Base-by-base conservation (phyloP, 345 rosid species). In the Moricandia moricandioides region DNA sequence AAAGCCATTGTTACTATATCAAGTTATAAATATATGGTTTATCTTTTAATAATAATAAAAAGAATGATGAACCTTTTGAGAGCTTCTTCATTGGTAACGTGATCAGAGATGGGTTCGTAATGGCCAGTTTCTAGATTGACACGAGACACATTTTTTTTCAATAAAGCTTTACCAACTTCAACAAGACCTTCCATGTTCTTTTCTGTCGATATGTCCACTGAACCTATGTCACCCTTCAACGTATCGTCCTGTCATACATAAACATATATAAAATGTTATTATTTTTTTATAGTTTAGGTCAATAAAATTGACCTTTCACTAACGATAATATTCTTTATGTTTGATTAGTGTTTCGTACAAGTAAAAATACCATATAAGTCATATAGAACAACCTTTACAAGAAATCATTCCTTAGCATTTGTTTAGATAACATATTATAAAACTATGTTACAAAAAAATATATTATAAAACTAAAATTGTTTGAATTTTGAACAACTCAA, bases 141-240 rank as follows among this genome's bases (percentile, higher is more conserved):
- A 71, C 87, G 84, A 8, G 88, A 78, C 6, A 89, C 86, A 27
- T 67, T 87, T 75, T 89, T 86, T 69, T 88, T 84, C 24, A 91
- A 61, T 69, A 91, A 66, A 8, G 77, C 74, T 71, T 87, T 84
- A 7, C 93, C 97, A 30, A 87, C 84, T 72, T 81, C 57, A 8
- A 83, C 85, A 2, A 93, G 87, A 27, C 81, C 78, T 18, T 89
- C 71, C 82, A 93, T 69, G 73, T 91, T 91, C 16, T 83, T 51
- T 69, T 80, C 52, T 1, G 95, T 88, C 12, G 98, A 82, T 27
- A 85, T 8, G 60, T 93, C 98, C 13, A 85, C 87, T 0, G 93
- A 86, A 0, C 88, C 79, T n/a, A 83, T 39, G 11, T 59, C 81
- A 35, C 92, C 97, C 0, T 64, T 83, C 31, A 93, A 80, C 0